Conservation (phyloP, 768 basidiomycete species). For the Dacryopinax primogenitus region DNA sequence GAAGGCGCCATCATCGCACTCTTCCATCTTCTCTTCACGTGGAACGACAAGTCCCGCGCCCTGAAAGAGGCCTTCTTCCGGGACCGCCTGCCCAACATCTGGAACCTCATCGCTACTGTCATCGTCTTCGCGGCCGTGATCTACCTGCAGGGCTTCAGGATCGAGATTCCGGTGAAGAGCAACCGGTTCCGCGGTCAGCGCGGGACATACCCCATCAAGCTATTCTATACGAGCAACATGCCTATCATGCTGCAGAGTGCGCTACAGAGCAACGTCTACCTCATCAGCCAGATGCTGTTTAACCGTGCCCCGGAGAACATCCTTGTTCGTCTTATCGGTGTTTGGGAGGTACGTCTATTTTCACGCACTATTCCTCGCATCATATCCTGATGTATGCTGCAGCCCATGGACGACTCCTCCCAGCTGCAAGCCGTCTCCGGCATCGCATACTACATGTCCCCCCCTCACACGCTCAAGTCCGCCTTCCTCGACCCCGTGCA, state of each 20-base stretch:
- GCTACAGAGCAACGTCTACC: slow-evolving; percentile 85
- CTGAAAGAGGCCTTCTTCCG: slow-evolving; percentile 97
- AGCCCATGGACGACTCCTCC: slow-evolving; percentile 89
- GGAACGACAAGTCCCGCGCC: slow-evolving; percentile 95
- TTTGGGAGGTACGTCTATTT: slow-evolving; percentile 76
- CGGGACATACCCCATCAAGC: slow-evolving; percentile 89
- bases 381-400: slow-evolving; percentile 10
- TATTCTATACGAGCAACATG: slow-evolving; percentile 99
- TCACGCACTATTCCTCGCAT: neutral
- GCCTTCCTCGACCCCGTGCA: slow-evolving; percentile 89
- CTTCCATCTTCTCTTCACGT: slow-evolving; percentile 95
- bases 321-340: slow-evolving; percentile 76
- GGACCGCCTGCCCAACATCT: slow-evolving; percentile 89
- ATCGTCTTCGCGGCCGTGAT: slow-evolving; percentile 90
- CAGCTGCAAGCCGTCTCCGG: slow-evolving; percentile 85
- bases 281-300: slow-evolving; percentile 91
- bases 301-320: slow-evolving; percentile 83
- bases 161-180: slow-evolving; percentile 96
- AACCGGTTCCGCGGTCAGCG: slow-evolving; percentile 94
- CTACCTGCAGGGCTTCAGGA: slow-evolving; percentile 96
- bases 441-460: slow-evolving; percentile 94
- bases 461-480: slow-evolving; percentile 84
- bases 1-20: slow-evolving; percentile 92
- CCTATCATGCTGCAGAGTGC: slow-evolving; percentile 98
- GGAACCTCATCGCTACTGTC: slow-evolving; percentile 90